These are phyloP conservation scores for Stachybotrys echinatus DNA, from an alignment of 2,329 filamentous ascomycete species.

Conservation along the genomic window DNA sequence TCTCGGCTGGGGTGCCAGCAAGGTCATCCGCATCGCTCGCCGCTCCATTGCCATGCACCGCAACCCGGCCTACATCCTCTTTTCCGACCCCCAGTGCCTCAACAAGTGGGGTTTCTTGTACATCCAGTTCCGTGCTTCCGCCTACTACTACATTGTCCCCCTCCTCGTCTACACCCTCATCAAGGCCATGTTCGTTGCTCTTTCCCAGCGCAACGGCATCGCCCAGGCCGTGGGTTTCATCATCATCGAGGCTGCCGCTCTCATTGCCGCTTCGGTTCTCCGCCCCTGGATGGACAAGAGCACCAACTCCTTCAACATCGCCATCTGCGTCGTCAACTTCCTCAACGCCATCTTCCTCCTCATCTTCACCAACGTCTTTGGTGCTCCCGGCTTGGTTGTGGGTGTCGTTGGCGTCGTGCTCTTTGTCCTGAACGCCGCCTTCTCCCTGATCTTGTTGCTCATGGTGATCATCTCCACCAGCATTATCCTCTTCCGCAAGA, in stretches of 20 bases:
- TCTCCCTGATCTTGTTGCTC: conserved; percentile 75
- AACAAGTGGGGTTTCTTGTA: conserved; percentile 99
- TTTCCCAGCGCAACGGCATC: conserved; percentile 65
- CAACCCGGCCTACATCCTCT: conserved; percentile 94
- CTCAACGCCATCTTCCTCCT: conserved; percentile 84
- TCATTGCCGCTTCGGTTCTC: conserved; percentile 74
- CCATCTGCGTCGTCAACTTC: conserved; percentile 86
- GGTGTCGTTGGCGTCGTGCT: conserved; percentile 87
- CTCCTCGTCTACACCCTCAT: conserved; percentile 72
- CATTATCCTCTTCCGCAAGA: conserved; percentile 79
- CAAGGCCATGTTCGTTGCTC: conserved; percentile 84
- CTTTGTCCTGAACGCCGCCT: conserved; percentile 81
- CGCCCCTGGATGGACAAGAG: conserved; percentile 99
- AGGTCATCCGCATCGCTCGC: conserved; percentile 84
- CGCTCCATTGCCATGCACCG: conserved; percentile 88
- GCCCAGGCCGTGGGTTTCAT: conserved; percentile 79
- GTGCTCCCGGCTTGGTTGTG: conserved; percentile 74
- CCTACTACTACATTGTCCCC: conserved; percentile 91
- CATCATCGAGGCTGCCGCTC: conserved; percentile 71
- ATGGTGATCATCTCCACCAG: conserved; percentile 62
- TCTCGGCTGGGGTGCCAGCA: conserved; percentile 80
- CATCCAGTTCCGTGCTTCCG: conserved; percentile 90
- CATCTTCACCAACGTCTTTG: conserved; percentile 83
- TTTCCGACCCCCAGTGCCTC: conserved; percentile 86
- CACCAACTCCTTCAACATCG: conserved; percentile 93